These are phyloP conservation scores for Cladobotryum mycophilum DNA, from an alignment of 2,329 filamentous ascomycete genomes.

Conservation along the genomic window DNA sequence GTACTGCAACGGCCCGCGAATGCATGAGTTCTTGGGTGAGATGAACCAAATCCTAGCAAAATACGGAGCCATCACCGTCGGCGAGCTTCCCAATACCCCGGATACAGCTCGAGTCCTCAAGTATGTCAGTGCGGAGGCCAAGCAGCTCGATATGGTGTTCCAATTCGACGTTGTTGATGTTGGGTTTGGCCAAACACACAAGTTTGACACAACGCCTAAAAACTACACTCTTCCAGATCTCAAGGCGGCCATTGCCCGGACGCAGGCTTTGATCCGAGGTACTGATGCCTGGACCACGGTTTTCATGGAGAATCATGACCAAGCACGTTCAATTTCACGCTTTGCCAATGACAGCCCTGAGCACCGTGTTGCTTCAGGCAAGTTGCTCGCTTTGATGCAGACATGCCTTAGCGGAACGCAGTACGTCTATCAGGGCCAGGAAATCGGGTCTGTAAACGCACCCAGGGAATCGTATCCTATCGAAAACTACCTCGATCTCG, in stretches of 20 bases:
- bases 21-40: slow-evolving; percentile 62
- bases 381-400: slow-evolving; percentile 53
- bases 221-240: slow-evolving; percentile 43
- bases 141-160: slow-evolving; percentile 64
- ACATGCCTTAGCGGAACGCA: slow-evolving; percentile 51
- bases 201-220: slow-evolving; percentile 42
- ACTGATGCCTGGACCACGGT: slow-evolving; percentile 57
- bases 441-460: slow-evolving; percentile 58
- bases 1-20: slow-evolving; percentile 61
- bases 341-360: slow-evolving; percentile 45
- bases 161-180: slow-evolving; percentile 60
- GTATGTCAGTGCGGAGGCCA: slow-evolving; percentile 53
- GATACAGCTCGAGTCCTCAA: slow-evolving; percentile 50
- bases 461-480: slow-evolving; percentile 52
- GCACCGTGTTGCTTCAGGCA: slow-evolving; percentile 44
- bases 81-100: slow-evolving; percentile 60
- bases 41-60: slow-evolving; percentile 55
- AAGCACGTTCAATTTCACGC: slow-evolving; percentile 51
- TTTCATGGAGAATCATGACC: slow-evolving; percentile 62
- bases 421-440: slow-evolving; percentile 63
- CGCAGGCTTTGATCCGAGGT: slow-evolving; percentile 45
- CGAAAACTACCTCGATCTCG: slow-evolving; percentile 45
- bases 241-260: slow-evolving; percentile 41
- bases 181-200: slow-evolving; percentile 45
- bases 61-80: slow-evolving; percentile 65